Evolutionary conservation across 1,139 yeast species (phyloP), one percentile per base, ranked within the genome.

Genomic region (Arxiozyma bovina): DNA sequence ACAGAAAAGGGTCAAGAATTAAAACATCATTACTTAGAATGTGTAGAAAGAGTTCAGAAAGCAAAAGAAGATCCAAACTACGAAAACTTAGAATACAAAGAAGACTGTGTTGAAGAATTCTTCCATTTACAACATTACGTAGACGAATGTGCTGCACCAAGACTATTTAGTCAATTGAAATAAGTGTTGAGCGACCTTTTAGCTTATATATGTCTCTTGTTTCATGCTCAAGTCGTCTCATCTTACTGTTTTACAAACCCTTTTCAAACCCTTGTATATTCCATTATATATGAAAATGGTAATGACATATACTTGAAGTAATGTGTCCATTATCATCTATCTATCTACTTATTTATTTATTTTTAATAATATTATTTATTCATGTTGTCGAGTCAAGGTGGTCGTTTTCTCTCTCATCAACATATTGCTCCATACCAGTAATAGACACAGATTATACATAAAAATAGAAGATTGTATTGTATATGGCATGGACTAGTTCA

Each of bases 101-200:
- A 91, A 77, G 96, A 91, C 75, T 93, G 99, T 78, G 85, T 91
- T 61, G 98, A 93, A 75, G 99, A 93, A 76, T 93, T 86, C 76
- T 91, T 91, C 91, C 98, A 93, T 76, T 80, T 90, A 72, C 88
- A 88, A 73, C 98, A 93, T 74, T 89, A 96, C 78, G 70, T 91
- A 69, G 89, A 88, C 74, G 93, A 87, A 71, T 85, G 96, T 77
- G 90, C 88, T 69, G 93, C 96, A 58, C 96, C 96, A 74, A 85
- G 83, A 73, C 79, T 91, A 71, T 90, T 93, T 78, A 76, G 82
- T 77, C 85, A 85, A 74, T 83, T 90, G 76, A 88, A 87, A 74
- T 90, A 50, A 15, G 12, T 34, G n/a, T 34, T 3, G 40, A 34
- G n/a, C 12, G 12, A 3, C n/a, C 8, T 15, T 34, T 34, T n/a